Base-by-base conservation (phyloP, 345 rosid genomes). In the Turritis glabra region DNA sequence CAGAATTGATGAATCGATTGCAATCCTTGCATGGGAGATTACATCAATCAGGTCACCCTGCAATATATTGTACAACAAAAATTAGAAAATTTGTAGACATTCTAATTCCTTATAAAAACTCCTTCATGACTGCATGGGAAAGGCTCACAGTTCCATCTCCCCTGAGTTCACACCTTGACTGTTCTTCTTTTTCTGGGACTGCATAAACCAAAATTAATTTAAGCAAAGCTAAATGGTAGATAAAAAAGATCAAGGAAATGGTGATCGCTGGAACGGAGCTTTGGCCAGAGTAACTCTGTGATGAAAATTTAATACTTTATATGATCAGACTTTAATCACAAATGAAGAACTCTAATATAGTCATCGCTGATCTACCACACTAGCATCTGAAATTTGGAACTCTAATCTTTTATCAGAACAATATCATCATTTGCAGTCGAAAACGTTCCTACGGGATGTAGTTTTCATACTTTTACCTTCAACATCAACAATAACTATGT, bases 111-210 rank as follows among this genome's bases (percentile, higher is more conserved):
- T 33, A 33, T 25, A 21, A 3, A 4, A 54, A 12, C 33, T 41
- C 58, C 32, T 62, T 54, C 40, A 53, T 33, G 64, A 5, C 61
- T 53, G 18, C 7, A 29, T 29, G 50, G 32, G 3, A 44, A 52
- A 57, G 35, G 71, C 89, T 81, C 77, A 89, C 91, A 71, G 43
- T 76, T 77, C 64, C 68, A 61, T 65, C 57, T 80, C 67, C 70
- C 25, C 74, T 66, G 58, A 51, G 77, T 71, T 73, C 75, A 53
- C 62, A 38, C 53, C 73, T 73, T 62, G 63, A 52, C 46, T 19
- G 23, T 73, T 66, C 51, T 69, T 77, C 72, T 26, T 80, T 72
- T 22, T 18, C 64, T 32, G 67, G 50, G 67, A 72, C 75, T 78
- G 82, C 32, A 79, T 72, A 46, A 68, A 79, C 48, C 26, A 30